Evolutionary conservation across 1,139 yeast genomes (phyloP).

Genomic region (Arxiozyma slooffiae): DNA sequence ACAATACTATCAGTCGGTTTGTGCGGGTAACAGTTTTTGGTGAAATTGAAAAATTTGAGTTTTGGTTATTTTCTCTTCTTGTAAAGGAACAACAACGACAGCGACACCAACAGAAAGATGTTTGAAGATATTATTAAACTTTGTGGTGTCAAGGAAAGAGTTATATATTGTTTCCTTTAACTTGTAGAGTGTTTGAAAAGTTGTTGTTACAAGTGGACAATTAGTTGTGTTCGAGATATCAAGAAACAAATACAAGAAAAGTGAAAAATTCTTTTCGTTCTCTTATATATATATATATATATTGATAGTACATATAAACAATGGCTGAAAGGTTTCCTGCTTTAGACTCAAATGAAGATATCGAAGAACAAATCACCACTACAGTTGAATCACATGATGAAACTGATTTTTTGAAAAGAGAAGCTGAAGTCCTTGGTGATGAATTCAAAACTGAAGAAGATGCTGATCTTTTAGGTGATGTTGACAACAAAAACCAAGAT

Average conservation of each 20-base stretch:
- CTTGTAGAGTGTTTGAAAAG: too few relatives aligned
- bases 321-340: constrained; percentile 90
- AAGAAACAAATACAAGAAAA: too few relatives aligned
- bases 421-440: constrained; percentile 73
- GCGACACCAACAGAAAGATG: background rate
- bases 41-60: background rate
- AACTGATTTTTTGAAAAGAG: constrained; percentile 73
- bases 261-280: too few relatives aligned
- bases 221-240: too few relatives aligned
- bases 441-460: constrained; percentile 64
- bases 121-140: too few relatives aligned
- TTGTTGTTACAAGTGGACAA: too few relatives aligned
- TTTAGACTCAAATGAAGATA: constrained; percentile 43
- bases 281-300: too few relatives aligned
- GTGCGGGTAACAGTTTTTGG: background rate
- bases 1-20: too few relatives aligned
- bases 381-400: constrained; percentile 29
- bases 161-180: too few relatives aligned
- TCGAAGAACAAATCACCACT: constrained; percentile 9
- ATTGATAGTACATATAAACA: constrained; percentile 8
- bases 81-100: too few relatives aligned
- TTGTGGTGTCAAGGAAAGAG: too few relatives aligned
- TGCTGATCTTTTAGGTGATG: constrained; percentile 37
- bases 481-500: constrained; percentile 34
- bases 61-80: background rate